Evolutionary conservation across 2,329 filamentous ascomycete genomes (phyloP).

Genomic region (Calonectria leucothoes): DNA sequence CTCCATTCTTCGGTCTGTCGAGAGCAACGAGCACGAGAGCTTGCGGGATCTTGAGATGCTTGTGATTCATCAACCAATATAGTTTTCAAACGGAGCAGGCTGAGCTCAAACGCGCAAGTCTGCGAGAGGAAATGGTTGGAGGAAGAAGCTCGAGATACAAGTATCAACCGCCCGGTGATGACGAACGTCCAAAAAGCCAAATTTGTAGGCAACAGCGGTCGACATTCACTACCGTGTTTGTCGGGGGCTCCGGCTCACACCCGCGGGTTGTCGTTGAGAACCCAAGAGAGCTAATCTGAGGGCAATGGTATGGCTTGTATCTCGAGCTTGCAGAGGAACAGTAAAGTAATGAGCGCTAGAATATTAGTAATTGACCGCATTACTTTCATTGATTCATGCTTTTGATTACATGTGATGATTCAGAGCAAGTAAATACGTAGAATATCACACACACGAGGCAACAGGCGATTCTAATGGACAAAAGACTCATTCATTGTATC

Average conservation of each 20-base stretch:
- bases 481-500: not conserved
- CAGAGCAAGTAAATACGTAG: not conserved
- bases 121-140: not conserved
- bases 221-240: conserved; percentile 23
- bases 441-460: not conserved
- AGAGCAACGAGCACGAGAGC: not conserved
- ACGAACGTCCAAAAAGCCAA: conserved; percentile 68
- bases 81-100: conserved; percentile 68
- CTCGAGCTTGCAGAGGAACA: not conserved
- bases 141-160: conserved; percentile 18
- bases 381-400: not conserved
- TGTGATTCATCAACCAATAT: conserved; percentile 51
- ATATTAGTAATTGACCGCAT: not conserved
- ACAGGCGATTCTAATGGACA: not conserved
- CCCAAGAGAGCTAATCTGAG: conserved; percentile 69
- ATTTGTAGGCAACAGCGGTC: conserved; percentile 63
- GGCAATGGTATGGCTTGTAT: conserved; percentile 45
- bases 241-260: conserved; percentile 19
- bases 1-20: not conserved
- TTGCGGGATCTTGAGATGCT: conserved; percentile 26
- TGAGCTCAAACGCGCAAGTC: conserved; percentile 30
- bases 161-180: conserved; percentile 57
- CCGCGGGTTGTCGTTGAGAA: conserved; percentile 64
- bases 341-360: no score
- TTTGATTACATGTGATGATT: not conserved